phyloP scores from a whole-genome alignment of 306 rosid genomes.

The Sicyos baderoa region DNA sequence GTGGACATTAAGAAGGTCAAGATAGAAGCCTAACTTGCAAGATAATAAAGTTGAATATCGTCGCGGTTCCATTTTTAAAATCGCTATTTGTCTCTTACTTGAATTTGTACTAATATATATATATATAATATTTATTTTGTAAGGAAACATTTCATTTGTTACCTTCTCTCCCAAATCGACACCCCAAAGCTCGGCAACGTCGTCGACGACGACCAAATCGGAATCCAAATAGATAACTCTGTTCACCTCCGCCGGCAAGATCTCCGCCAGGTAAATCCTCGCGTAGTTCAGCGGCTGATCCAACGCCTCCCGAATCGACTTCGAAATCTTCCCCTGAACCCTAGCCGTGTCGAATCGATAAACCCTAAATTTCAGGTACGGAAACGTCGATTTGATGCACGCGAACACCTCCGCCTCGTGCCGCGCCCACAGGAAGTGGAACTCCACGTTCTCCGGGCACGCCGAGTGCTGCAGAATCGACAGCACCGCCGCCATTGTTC shows the following conservation, averaged over 20 bases:
- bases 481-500: constrained; percentile 72
- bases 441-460: constrained; percentile 65
- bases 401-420: constrained; percentile 47
- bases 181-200: constrained; percentile 58
- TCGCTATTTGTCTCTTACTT: too few relatives aligned
- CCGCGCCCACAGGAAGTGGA: constrained; percentile 67
- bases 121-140: too few relatives aligned
- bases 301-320: constrained; percentile 65
- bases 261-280: constrained; percentile 59
- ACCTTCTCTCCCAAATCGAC: constrained; percentile 67
- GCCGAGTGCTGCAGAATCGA: constrained; percentile 66
- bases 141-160: neutral
- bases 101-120: too few relatives aligned
- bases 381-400: constrained; percentile 68
- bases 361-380: constrained; percentile 54
- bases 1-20: too few relatives aligned
- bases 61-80: too few relatives aligned
- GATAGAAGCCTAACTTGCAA: too few relatives aligned
- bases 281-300: constrained; percentile 88
- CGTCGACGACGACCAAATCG: constrained; percentile 72
- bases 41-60: too few relatives aligned
- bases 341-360: constrained; percentile 55
- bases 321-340: constrained; percentile 67
- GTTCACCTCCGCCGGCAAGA: constrained; percentile 52
- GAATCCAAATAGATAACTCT: constrained; percentile 68